Evolutionary conservation across 768 basidiomycete species (phyloP), one percentile per base, ranked within the genome.

Genomic region (Cubamyces sp.): DNA sequence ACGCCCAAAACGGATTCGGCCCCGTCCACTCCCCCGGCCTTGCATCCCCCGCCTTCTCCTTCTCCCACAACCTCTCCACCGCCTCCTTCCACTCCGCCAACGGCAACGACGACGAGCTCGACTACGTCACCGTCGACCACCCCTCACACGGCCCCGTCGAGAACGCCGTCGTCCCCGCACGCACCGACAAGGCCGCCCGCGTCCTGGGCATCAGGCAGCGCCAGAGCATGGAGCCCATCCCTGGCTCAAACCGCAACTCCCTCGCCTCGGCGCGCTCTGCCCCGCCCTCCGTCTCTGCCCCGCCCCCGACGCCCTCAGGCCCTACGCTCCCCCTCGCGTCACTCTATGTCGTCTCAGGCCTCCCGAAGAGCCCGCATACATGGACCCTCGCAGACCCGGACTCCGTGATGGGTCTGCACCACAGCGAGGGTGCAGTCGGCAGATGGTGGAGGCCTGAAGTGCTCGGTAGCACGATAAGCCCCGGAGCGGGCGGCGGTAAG

Each of bases 361-460:
- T 96, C 30, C 91, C 92, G 18, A 95, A 95, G 74, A 88, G 88
- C 30, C 92, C 93, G 0, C 86, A 92, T 73, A 93, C 90, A 12
- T 96, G 94, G 93, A 91, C 91, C 18, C 84, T 94, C 46, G 88
- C 91, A 0, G 94, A 95, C 73, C 87, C 88, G 0, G 91, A 93
- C 73, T 84, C 91, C 1, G 88, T 92, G 54, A 76, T 89, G 52
- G 92, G 91, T 50, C 81, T 94, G 53, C 86, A 91, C 68, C 94
- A 96, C 70, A 81, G 83, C 43, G 91, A 93, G 47, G 89, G 91
- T 60, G 94, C 92, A 53, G 93, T 95, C 58, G 87, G 83, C 66
- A 84, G 92, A 49, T 95, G 91, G 87, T 96, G 92, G 92, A 79
- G 92, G 48, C 90, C 94, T 47, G 94, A 96, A 74, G 92, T 95